Evolutionary conservation across 768 basidiomycete species (phyloP), one percentile per base, ranked within the genome.

Genomic region (Leccinum pellstonianum): DNA sequence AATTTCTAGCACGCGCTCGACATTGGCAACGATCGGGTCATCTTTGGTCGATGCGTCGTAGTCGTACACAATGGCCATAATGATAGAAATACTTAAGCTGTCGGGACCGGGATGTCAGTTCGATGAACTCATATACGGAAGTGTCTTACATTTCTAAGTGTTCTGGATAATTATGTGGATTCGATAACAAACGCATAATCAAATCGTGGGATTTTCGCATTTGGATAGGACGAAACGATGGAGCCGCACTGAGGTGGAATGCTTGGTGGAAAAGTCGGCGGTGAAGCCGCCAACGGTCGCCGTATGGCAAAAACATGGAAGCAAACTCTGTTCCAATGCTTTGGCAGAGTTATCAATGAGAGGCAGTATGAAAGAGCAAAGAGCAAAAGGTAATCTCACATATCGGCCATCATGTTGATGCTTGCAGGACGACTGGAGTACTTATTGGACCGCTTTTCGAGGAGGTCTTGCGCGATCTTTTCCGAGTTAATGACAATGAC

Each of bases 181-280:
- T 59, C 1, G 37, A 53, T 12, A 69, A 31, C 23, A 80, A 51
- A 23, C 23, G 23, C 23, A 23, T 23, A 23, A 23, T 23, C 23
- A n/a, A 17, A 27, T n/a, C 67, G 51, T 71, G 69, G 2, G 70
- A 63, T 56, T 75, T 77, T 41, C 67, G 64, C 29, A 67, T 58
- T 53, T 79, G 79, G 17, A 72, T 61, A 4, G 76, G 73, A 47
- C 62, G 66, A 57, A 73, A 78, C 21, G 66, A 62, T 4, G 59
- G 29, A 3, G 66, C 64, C 1, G 71, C 51, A 5, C 29, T 33
- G 19, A n/a, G 8, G 5, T 51, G 50, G 27, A 51, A 51, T 5
- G 50, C 50, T 19, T 29, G 50, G 2, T 51, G 50, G 17, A 51
- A 51, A 51, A 51, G 14, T 51, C 27, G 23, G 17, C 50, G 50